Conservation (phyloP, 495 filamentous ascomycete species). For the Xylaria sp. region DNA sequence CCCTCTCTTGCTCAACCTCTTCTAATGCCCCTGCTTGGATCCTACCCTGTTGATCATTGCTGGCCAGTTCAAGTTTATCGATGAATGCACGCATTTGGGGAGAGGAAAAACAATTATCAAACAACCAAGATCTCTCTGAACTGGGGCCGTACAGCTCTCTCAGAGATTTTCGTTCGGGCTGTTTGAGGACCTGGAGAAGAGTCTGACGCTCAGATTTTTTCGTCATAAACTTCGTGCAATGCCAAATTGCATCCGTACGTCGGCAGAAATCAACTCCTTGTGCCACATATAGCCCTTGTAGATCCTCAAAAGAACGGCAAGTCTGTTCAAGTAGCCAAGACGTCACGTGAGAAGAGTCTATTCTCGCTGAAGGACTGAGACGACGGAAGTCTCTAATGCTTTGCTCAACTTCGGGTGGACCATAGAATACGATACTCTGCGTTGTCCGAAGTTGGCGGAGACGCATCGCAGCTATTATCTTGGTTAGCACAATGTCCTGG, state of each 20-base stretch:
- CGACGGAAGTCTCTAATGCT: slow-evolving; percentile 48
- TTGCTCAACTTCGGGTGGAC: slow-evolving; percentile 53
- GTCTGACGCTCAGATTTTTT: slow-evolving; percentile 22
- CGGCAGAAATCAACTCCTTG: slow-evolving; percentile 66
- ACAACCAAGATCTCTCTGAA: not conserved
- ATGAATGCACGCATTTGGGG: slow-evolving; percentile 29
- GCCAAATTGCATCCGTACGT: slow-evolving; percentile 41
- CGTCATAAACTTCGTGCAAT: slow-evolving; percentile 32
- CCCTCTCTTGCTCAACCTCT: slow-evolving; percentile 62
- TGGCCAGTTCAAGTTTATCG: not conserved
- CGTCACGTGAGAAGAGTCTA: slow-evolving; percentile 43
- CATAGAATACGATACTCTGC: slow-evolving; percentile 48
- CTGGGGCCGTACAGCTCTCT: slow-evolving; percentile 42
- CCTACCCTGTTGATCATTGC: not conserved
- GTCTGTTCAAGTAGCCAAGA: slow-evolving; percentile 68
- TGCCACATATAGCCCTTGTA: slow-evolving; percentile 61
- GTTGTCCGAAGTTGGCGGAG: slow-evolving; percentile 47
- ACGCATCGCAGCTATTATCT: slow-evolving; percentile 34
- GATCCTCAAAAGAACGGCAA: slow-evolving; percentile 60
- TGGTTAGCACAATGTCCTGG: not conserved
- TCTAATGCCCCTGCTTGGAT: slow-evolving; percentile 40
- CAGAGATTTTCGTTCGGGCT: slow-evolving; percentile 48
- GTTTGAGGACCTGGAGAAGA: slow-evolving; percentile 38
- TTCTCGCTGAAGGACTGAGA: not conserved
- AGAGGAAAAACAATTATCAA: too few relatives aligned